These are phyloP conservation scores for Hyaloperonospora brassicae DNA, from an alignment of 352 stramenopile genomes.

Conservation along the genomic window DNA sequence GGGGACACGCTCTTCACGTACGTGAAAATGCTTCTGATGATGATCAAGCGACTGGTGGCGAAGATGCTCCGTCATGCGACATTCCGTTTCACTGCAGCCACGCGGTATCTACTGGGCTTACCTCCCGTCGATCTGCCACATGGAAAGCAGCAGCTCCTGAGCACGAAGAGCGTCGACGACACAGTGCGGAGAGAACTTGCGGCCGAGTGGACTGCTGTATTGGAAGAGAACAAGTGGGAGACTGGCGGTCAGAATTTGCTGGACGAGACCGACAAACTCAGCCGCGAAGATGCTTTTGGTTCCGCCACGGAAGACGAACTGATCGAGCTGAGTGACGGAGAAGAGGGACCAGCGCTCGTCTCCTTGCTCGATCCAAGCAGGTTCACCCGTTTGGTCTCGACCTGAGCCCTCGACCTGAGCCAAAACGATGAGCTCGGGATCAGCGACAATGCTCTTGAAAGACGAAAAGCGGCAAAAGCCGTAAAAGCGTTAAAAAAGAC, in stretches of 20 bases:
- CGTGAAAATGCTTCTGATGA: constrained; percentile 12
- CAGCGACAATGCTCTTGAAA: too few species aligned
- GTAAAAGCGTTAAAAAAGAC: too few species aligned
- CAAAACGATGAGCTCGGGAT: constrained; percentile 1
- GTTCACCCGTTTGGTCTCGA: background rate
- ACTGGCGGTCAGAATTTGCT: constrained; percentile 18
- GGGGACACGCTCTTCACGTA: constrained; percentile 20
- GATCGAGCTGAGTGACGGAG: constrained; percentile 34
- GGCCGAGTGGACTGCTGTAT: constrained; percentile 5
- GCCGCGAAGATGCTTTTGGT: background rate
- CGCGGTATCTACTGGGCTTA: constrained; percentile 5
- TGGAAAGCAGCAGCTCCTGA: constrained; percentile 12
- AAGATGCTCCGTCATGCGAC: constrained; percentile 15
- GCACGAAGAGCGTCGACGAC: constrained; percentile 7
- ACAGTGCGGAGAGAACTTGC: constrained; percentile 6
- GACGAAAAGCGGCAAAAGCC: too few species aligned
- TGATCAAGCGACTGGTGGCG: constrained; percentile 7
- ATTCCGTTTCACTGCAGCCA: constrained; percentile 1
- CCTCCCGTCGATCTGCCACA: constrained; percentile 12
- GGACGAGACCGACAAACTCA: constrained; percentile 6
- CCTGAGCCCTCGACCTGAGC: background rate
- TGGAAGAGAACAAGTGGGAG: constrained; percentile 20
- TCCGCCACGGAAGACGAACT: constrained; percentile 29
- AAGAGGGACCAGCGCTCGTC: constrained; percentile 14
- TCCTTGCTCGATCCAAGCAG: constrained; percentile 2